A percentile compares a stretch with the other conserved stretches of the same genome.
Conservation (phyloP, 148 eudicot genomes). For the Chenopodium quinoa region DNA sequence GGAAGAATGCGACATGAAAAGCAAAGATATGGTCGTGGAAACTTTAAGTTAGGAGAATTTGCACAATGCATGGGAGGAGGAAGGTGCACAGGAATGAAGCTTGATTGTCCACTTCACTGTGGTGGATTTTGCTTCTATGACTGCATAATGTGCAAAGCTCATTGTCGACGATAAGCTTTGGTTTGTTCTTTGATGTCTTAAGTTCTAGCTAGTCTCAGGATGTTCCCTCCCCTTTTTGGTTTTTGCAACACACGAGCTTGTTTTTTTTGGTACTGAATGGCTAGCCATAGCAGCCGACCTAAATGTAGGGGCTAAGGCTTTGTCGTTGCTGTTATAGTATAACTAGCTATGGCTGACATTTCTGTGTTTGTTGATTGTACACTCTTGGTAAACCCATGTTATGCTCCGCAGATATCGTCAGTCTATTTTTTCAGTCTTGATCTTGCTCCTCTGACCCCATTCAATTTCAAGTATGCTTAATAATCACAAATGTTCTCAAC, state of each 20-base stretch:
- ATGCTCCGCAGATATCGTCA: background rate
- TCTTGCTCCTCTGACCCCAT: background rate
- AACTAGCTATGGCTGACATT: background rate
- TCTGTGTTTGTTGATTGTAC: background rate
- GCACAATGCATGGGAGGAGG: constrained; percentile 64
- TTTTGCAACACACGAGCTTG: background rate
- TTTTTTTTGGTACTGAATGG: background rate
- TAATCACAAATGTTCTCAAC: too few relatives aligned
- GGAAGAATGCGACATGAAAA: constrained; percentile 34
- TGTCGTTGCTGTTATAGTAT: too few relatives aligned
- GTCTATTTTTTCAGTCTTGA: background rate
- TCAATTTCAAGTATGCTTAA: too few relatives aligned
- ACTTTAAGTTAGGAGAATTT: constrained; percentile 55
- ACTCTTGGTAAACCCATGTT: background rate
- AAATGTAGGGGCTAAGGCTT: too few relatives aligned
- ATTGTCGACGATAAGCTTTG: constrained; percentile 19
- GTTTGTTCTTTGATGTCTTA: background rate
- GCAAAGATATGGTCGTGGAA: constrained; percentile 22
- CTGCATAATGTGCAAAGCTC: constrained; percentile 75
- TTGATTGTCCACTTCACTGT: constrained; percentile 84
- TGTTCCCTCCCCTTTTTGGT: background rate
- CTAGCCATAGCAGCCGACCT: too few relatives aligned
- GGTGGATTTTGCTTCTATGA: constrained; percentile 74
- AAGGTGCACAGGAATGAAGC: constrained; percentile 56
- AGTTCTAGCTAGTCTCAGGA: background rate